phyloP scores from a whole-genome alignment of 2,329 filamentous ascomycete species.

The Penicillium sp. region DNA sequence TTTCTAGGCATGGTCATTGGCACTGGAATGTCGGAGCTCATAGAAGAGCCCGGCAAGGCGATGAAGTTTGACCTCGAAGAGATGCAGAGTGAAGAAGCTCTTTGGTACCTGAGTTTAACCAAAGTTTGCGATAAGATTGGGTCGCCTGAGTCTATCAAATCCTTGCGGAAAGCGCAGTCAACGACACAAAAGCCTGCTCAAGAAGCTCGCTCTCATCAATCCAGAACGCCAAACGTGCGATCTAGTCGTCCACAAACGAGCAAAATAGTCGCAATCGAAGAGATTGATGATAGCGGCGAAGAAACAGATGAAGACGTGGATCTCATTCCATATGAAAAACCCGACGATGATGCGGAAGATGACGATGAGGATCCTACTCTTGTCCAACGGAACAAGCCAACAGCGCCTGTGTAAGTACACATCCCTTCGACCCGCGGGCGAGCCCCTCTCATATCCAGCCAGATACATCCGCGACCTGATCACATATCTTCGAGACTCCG shows the following conservation, averaged over 20 bases:
- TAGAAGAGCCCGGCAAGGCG: conserved; percentile 62
- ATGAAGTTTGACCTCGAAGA: conserved; percentile 85
- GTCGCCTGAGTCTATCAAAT: conserved; percentile 49
- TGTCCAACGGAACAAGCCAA: conserved; percentile 75
- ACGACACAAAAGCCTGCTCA: conserved; percentile 15
- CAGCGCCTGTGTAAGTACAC: conserved; percentile 63
- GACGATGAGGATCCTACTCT: conserved; percentile 90
- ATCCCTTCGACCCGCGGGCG: not conserved
- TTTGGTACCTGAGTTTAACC: conserved; percentile 67
- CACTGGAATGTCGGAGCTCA: conserved; percentile 62
- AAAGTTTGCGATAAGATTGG: conserved; percentile 61
- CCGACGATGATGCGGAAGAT: conserved; percentile 82
- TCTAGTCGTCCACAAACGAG: conserved; percentile 20
- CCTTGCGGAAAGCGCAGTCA: conserved; percentile 13
- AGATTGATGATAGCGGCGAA: conserved; percentile 53
- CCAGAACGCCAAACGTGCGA: conserved; percentile 3
- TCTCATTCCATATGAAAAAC: conserved; percentile 74
- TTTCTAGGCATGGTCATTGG: conserved; percentile 87
- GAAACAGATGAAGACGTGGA: conserved; percentile 60
- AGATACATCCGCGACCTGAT: conserved; percentile 81
- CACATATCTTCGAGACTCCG: conserved; percentile 68
- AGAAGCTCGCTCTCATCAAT: conserved; percentile 9
- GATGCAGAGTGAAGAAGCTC: conserved; percentile 65
- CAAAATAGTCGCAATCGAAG: conserved; percentile 57
- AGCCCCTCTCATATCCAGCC: conserved; percentile 8